Base-by-base conservation (phyloP, 2,329 filamentous ascomycete species). In the Metarhizium anisopliae region DNA sequence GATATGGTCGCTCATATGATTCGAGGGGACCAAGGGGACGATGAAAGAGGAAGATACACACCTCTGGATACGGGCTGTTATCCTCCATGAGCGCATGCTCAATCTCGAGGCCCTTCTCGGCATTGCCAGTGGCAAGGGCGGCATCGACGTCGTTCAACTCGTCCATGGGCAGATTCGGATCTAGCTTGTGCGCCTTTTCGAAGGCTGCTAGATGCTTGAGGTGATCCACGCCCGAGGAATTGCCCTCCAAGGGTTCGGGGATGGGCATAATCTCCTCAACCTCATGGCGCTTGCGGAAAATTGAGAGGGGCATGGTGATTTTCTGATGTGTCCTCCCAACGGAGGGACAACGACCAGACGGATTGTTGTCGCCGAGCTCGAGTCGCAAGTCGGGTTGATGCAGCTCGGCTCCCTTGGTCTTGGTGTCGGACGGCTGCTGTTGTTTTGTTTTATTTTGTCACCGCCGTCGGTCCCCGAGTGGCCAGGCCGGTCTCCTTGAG, bases 31-130 rank as follows among this genome's bases (percentile, higher is more conserved):
- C 51, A 20, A 35, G 25, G 51, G 20, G 35, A 38, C 29, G 6
- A 3, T 3, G 10, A 35, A 35, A 35, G 10, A 35, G 10, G 10
- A 35, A 35, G 7, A 35, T 25, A 45, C 73, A 61, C 67, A 84
- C 82, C 71, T 86, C 83, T 42, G 82, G 81, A 63, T 86, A 87
- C 2, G 84, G 84, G 51, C 83, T 86, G 66, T 86, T 83, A 56
- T 86, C 82, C 64, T 85, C 77, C 63, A 84, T 74, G 56, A 80
- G 69, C 50, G 81, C 79, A 61, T 80, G 77, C 62, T 84, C 80
- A 60, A 85, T 77, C 57, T 78, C 76, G 52, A 80, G 68, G 55
- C 79, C 80, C 66, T 80, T 79, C 61, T 79, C 79, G 60, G 76
- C 73, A 67, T 83, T 79, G 57, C 77, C 74, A 2, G 76, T 77